Evolutionary conservation across 495 filamentous ascomycete species (phyloP), one percentile per base, ranked within the genome.

Genomic region (Podospora fimiseda): DNA sequence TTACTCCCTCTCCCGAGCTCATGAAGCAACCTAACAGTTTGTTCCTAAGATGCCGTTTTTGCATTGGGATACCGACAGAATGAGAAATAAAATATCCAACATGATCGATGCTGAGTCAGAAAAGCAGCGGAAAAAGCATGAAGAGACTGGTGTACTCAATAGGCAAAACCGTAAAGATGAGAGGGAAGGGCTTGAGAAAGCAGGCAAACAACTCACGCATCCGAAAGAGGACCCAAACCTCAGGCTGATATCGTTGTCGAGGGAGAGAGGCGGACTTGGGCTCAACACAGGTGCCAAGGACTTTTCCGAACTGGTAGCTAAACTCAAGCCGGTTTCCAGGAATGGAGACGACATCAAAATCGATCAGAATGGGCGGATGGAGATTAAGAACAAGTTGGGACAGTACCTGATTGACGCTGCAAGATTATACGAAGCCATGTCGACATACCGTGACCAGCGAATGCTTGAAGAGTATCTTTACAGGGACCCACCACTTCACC

Each of bases 11-110:
- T 44, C 9, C 23, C 9, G n/a, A 21, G 23, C 6, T 15, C 30
- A 23, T 15, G 19, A 20, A 18, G 21, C n/a, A 6, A 43, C 16
- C 53, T 22, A 4, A 37, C 27, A 41, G 3, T 6, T 40, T 14
- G 11, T 7, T 4, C 0, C 23, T 9, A 24, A 74, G 71, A 86
- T 86, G 82, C 83, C 83, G 1, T 88, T 85, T 52, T 66, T 88
- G 2, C 82, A 86, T 57, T 88, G 83, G 61, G 84, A 88, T 33
- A 84, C 80, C 24, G 70, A 68, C 44, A 58, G 68, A 21, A 76
- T 68, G 48, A 60, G 69, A 56, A 72, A 51, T 48, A 55, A 55
- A 43, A 59, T 55, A 14, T 46, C 64, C 19, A 56, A 60, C 8
- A 54, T 20, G 45, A 52, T 56, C 36, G 53, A 37, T 13, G 24